phyloP scores from a whole-genome alignment of 108 stramenopile species.

The Nitzschia sp. region DNA sequence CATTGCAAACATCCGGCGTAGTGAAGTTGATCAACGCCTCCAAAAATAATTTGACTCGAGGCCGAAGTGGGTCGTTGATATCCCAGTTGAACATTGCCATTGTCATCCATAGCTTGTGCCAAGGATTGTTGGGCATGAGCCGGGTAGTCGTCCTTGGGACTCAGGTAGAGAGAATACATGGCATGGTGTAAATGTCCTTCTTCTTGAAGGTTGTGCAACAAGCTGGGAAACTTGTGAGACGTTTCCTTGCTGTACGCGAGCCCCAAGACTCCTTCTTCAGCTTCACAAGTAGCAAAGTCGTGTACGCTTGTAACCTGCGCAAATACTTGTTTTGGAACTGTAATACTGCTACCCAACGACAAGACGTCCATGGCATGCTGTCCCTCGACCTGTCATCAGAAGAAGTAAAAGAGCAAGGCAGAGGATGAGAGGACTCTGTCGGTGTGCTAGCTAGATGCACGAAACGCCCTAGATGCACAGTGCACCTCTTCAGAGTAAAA shows the following conservation, averaged over 20 bases:
- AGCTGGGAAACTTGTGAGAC: slow-evolving; percentile 37
- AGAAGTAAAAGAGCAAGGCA: slow-evolving; percentile 10
- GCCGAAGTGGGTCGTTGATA: slow-evolving; percentile 19
- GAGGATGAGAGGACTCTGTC: background rate
- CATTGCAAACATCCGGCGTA: slow-evolving; percentile 58
- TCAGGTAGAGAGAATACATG: slow-evolving; percentile 47
- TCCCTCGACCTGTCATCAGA: slow-evolving; percentile 56
- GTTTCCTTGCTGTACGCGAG: slow-evolving; percentile 38
- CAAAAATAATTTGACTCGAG: slow-evolving; percentile 49
- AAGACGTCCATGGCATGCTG: slow-evolving; percentile 48
- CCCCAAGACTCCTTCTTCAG: slow-evolving; percentile 56
- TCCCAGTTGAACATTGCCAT: slow-evolving; percentile 22
- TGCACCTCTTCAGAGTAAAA: no score
- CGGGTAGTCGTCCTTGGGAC: slow-evolving; percentile 44
- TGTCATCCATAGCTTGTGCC: background rate
- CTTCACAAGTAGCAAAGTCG: slow-evolving; percentile 41
- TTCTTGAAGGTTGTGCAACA: slow-evolving; percentile 28
- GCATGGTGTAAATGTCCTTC: slow-evolving; percentile 3
- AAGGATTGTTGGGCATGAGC: no score
- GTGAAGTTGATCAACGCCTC: slow-evolving; percentile 46
- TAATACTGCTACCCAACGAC: slow-evolving; percentile 24
- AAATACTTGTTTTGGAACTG: slow-evolving; percentile 48
- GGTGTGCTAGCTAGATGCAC: background rate
- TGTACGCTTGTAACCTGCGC: slow-evolving; percentile 42
- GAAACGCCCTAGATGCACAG: background rate